Percentiles rank a stretch among this genome's conserved stretches.
Conservation (phyloP, 176 grass and related monocot species). For the Typha latifolia region DNA sequence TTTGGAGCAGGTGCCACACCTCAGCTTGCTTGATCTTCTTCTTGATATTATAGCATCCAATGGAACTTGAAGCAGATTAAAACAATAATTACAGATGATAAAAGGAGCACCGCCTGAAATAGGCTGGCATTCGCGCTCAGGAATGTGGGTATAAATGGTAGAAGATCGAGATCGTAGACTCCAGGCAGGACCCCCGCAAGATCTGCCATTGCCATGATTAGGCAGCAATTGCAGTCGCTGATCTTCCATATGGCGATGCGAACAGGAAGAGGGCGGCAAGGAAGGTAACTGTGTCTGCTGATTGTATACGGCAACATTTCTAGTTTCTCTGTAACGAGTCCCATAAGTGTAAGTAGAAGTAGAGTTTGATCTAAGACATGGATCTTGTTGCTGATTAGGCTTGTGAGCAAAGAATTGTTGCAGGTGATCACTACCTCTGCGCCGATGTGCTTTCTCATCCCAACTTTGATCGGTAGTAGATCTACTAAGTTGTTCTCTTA, state of each 20-base stretch:
- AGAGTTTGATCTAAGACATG: not conserved
- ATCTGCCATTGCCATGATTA: not conserved
- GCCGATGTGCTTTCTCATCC: not conserved
- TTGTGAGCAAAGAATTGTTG: not conserved
- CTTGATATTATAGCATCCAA: conserved; percentile 7
- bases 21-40: conserved; percentile 28
- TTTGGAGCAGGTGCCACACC: conserved; percentile 51
- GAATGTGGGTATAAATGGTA: not conserved
- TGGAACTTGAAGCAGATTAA: conserved; percentile 50
- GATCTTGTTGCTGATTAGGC: too few species aligned
- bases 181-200: too few species aligned
- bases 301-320: not conserved
- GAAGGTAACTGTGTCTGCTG: not conserved
- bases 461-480: not conserved
- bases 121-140: conserved; percentile 42
- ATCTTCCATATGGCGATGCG: not conserved
- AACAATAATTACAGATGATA: conserved; percentile 50
- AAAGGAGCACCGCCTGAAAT: conserved; percentile 64
- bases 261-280: not conserved
- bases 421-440: not conserved
- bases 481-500: conserved; percentile 4
- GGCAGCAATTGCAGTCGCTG: not conserved
- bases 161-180: not conserved
- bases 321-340: not conserved
- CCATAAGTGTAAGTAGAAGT: not conserved